Conservation (phyloP, 225 moss, liverwort and hornwort species). For the Marchantia polymorpha region DNA sequence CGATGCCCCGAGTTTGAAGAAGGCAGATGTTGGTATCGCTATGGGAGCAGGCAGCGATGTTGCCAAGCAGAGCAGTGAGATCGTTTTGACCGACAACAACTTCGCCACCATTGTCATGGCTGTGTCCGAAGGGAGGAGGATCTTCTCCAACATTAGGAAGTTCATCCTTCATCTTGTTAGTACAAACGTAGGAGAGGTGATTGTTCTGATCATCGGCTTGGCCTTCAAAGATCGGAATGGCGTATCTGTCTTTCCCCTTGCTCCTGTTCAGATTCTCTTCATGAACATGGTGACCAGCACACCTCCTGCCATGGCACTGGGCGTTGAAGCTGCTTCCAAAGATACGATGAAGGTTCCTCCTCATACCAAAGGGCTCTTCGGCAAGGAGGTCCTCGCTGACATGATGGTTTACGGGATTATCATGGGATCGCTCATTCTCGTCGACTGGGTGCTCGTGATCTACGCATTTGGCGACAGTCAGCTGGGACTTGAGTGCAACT, state of each 20-base stretch:
- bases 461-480: neutral
- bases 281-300: conserved; percentile 54
- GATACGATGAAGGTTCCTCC: neutral
- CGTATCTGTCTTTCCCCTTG: conserved; percentile 32
- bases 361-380: neutral
- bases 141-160: conserved; percentile 1
- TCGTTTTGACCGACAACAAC: conserved; percentile 47
- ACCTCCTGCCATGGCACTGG: conserved; percentile 52
- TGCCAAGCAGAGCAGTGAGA: conserved; percentile 40
- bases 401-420: neutral
- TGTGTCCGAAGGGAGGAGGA: conserved; percentile 34
- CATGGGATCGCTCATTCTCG: neutral
- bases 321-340: conserved; percentile 28
- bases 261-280: conserved; percentile 51
- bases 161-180: neutral
- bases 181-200: neutral
- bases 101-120: conserved; percentile 51
- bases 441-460: conserved; percentile 2
- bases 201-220: conserved; percentile 1
- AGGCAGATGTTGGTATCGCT: conserved; percentile 49
- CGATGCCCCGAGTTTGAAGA: conserved; percentile 52
- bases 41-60: conserved; percentile 52
- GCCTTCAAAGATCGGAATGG: conserved; percentile 1
- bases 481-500: neutral
- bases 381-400: neutral